Base-by-base conservation (phyloP, 305 asterid genomes). In the Fraxinus velutina region DNA sequence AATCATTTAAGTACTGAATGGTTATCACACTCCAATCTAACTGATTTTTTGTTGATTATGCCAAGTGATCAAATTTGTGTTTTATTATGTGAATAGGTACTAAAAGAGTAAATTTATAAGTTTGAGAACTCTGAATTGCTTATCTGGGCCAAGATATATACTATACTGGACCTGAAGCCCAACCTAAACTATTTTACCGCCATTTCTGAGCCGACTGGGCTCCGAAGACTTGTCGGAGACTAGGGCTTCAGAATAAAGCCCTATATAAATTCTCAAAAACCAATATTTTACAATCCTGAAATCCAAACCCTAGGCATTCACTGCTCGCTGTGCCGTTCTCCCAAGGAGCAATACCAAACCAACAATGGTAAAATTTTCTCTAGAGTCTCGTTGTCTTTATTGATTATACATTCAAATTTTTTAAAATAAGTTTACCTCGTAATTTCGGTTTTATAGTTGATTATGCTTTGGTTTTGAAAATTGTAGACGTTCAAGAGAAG, bases 401-500 rank as follows among this genome's bases (percentile, higher is more conserved):
- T 66, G 17, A 4, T 66, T 4, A 1, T 27, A 0, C 8, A 4
- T 52, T 27, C 34, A 15, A 19, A 27, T 27, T 66, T 24, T 62
- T 5, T 0, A 3, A 12, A 0, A 44, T 44, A 44, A 12, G 3
- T 2, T 22, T 50, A 30, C 21, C 3, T 80, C 0, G 1, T 32
- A 29, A 8, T 21, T 57, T 50, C 6, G 6, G 27, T 42, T 68
- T 1, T 55, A 0, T 19, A 5, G 8, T 5, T 68, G 8, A 12
- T n/a, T 27, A 79, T 64, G 0, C n/a, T 37, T 32, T 29, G 12
- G 4, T 22, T 30, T 79, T 15, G 60, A 57, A 57, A 64, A 79
- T 73, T 80, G 81, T 83, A 93, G 97, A 94, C 97, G n/a, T 94
- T 94, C 89, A 94, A 92, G 92, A 81, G 97, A 78, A 92, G 95